Evolutionary conservation across 805 yeast species (phyloP).

Genomic region (Nakazawaea peltata): DNA sequence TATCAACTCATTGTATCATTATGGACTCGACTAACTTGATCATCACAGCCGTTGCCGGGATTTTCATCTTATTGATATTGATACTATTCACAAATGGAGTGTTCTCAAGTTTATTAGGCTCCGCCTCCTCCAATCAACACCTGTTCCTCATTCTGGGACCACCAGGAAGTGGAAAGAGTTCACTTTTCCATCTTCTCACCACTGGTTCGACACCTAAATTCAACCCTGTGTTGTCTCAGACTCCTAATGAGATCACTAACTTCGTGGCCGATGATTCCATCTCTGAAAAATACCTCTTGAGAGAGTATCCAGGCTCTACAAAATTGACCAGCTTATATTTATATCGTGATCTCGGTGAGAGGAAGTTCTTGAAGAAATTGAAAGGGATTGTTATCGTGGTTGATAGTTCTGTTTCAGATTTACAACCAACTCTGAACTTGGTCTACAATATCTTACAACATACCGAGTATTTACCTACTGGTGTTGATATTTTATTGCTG

Average conservation of each 20-base stretch:
- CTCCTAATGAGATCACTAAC: conserved; percentile 29
- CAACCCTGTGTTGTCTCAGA: conserved; percentile 43
- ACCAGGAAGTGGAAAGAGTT: conserved; percentile 17
- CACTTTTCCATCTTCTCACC: conserved; percentile 14
- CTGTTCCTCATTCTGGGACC: conserved; percentile 17
- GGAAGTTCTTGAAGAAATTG: conserved; percentile 29
- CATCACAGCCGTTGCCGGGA: not conserved
- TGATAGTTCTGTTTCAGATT: conserved; percentile 60
- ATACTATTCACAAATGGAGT: not conserved
- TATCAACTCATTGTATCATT: too few species aligned
- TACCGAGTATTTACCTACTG: conserved; percentile 58
- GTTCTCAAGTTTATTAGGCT: too few species aligned
- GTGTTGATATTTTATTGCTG: conserved; percentile 68
- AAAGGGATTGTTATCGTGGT: conserved; percentile 69
- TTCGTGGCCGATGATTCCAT: conserved; percentile 32
- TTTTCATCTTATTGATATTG: not conserved
- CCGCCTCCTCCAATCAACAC: conserved; percentile 4
- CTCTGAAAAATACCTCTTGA: conserved; percentile 37
- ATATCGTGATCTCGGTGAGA: conserved; percentile 36
- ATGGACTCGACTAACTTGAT: too few species aligned
- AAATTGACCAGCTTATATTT: conserved; percentile 55
- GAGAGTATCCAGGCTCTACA: conserved; percentile 86
- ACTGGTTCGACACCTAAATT: conserved; percentile 14
- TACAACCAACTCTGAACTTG: conserved; percentile 44
- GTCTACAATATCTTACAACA: conserved; percentile 50